Conservation (phyloP, 495 filamentous ascomycete species). For the Xylaria nigripes region DNA sequence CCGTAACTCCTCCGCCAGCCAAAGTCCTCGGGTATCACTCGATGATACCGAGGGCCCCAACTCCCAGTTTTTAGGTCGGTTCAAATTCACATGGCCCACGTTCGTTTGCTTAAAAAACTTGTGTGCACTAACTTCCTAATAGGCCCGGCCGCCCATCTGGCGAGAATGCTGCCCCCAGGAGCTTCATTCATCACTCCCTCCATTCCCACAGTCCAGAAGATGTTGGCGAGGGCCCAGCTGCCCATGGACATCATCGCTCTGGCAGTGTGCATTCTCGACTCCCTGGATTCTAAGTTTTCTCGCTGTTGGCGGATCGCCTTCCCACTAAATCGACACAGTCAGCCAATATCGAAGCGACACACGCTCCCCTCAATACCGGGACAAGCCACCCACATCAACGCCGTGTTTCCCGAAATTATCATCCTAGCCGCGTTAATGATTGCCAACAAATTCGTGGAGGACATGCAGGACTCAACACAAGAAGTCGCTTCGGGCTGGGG, state of each 20-base stretch:
- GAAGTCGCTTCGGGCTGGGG: constrained; percentile 40
- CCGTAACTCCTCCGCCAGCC: constrained; percentile 31
- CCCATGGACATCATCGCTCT: constrained; percentile 45
- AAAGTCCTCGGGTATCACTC: constrained; percentile 32
- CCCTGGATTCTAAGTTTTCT: constrained; percentile 47
- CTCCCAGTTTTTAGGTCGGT: constrained; percentile 40
- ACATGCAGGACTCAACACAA: constrained; percentile 35
- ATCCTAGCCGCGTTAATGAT: constrained; percentile 42
- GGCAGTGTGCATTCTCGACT: constrained; percentile 48
- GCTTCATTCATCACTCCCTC: constrained; percentile 44
- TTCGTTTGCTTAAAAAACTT: not conserved
- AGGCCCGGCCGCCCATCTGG: constrained; percentile 49
- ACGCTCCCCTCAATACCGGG: constrained; percentile 33
- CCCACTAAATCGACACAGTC: constrained; percentile 26
- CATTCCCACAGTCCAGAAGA: constrained; percentile 41
- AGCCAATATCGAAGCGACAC: constrained; percentile 33
- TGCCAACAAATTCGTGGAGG: constrained; percentile 46
- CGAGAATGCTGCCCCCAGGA: constrained; percentile 46
- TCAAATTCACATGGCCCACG: constrained; percentile 9
- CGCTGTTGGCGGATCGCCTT: constrained; percentile 44
- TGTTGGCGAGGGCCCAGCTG: constrained; percentile 42
- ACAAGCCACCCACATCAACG: constrained; percentile 44
- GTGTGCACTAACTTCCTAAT: constrained; percentile 7
- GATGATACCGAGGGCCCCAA: constrained; percentile 37
- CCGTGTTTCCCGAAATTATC: constrained; percentile 45